Evolutionary conservation across 495 filamentous ascomycete species (phyloP), one percentile per base, ranked within the genome.

Genomic region (Pyrenula massariospora): DNA sequence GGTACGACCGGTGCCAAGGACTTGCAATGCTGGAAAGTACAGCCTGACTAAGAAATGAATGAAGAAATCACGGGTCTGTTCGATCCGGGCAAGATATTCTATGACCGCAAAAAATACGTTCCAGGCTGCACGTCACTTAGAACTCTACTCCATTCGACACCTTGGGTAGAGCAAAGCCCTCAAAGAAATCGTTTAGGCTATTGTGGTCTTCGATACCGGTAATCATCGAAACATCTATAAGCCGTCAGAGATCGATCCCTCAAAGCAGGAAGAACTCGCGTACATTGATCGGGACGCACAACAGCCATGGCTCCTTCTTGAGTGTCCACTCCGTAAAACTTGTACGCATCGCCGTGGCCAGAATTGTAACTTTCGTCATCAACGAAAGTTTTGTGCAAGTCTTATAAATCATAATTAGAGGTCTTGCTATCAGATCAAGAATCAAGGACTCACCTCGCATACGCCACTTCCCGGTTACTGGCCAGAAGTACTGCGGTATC

Each of bases 221-320:
- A 2, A 74, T 62, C 2, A 69, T 62, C 20, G 70, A 72, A 0
- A 77, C 70, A 60, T 77, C 68, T 72, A 54, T 25, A 10, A 24
- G 0, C 22, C 50, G 42, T 62, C 22, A 55, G 53, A 36, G n/a
- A 50, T 50, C 12, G 24, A 22, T 54, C 25, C n/a, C n/a, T n/a
- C n/a, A n/a, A n/a, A n/a, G n/a, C n/a, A n/a, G n/a, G n/a, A 22
- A 31, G 15, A 42, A 42, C 15, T 42, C 11, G 68, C 80, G 70
- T 65, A 83, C 83, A 85, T 65, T 87, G 83, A 70, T 88, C 85
- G 2, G 84, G 85, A 3, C 85, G 73, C 23, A 87, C 77, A 56
- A 88, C 68, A 2, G 82, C 72, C 24, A 86, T 49, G 0, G 77
- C 79, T 0, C 85, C 85, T n/a, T 68, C 54, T 3, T 68, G 54